Evolutionary conservation across 306 rosid species (phyloP), one percentile per base, ranked within the genome.

Genomic region (Glycine latifolia): DNA sequence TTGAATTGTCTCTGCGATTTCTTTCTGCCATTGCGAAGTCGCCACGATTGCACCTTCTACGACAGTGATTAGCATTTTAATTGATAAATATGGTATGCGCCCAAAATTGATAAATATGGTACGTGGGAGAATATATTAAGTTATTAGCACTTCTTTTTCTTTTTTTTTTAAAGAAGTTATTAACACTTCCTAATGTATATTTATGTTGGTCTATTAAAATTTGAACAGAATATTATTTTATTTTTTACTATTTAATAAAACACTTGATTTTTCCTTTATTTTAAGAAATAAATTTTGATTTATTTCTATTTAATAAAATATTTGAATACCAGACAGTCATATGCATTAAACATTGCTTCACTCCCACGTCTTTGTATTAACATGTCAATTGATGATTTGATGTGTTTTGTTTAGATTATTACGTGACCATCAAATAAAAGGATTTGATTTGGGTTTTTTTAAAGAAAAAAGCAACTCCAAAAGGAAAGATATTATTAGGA

Each of bases 401-500:
- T 67, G 54, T 43, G 54, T 15, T 8, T 67, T 4, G 4, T n/a
- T 67, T 15, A 15, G 15, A 67, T 67, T 67, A 67, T 4, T 67
- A 67, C 0, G n/a, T 67, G 54, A 4, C 37, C 54, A 9, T 7
- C 52, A 3, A 67, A 67, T 43, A 8, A 52, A 71, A 33, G 3
- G 49, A 35, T 35, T 31, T n/a, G 11, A 20, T 70, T 48, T 46
- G 33, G 20, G 7, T 48, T 13, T 65, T 37, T 6, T 11, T 0
- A 33, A 16, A 41, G 7, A 54, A 1, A 5, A 49, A 14, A 33
- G 20, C 4, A 67, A 54, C 33, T 26, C 0, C 46, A 54, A 78
- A 69, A 20, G 48, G 73, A 15, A 59, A 35, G 83, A 80, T 72
- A 48, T n/a, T n/a, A n/a, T n/a, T n/a, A n/a, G n/a, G n/a, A n/a